These are phyloP conservation scores for Exsudoporus floridanus DNA, from an alignment of 1,284 basidiomycete species.

Conservation along the genomic window DNA sequence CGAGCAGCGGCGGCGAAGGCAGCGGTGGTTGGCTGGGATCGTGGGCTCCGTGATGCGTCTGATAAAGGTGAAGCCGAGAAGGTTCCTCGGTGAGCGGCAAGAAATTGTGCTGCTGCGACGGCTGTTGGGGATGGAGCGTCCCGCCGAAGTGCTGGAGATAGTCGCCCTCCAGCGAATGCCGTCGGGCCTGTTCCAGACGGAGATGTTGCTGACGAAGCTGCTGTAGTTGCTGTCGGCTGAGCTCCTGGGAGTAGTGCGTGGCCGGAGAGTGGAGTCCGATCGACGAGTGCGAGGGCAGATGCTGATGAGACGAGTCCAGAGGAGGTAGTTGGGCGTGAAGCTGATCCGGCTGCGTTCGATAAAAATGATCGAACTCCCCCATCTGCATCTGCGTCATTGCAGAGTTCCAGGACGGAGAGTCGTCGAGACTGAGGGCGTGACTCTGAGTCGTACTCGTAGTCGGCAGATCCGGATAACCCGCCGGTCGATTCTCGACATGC, in stretches of 20 bases:
- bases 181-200: slow-evolving; percentile 29
- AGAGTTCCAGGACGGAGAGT: slow-evolving; percentile 82
- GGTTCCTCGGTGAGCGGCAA: slow-evolving; percentile 29
- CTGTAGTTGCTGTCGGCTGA: slow-evolving; percentile 43
- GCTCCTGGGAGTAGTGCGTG: slow-evolving; percentile 44
- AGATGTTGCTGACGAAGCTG: slow-evolving; percentile 38
- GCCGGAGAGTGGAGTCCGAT: slow-evolving; percentile 33
- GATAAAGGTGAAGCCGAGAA: slow-evolving; percentile 36
- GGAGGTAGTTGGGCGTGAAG: slow-evolving; percentile 48
- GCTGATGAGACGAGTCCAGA: slow-evolving; percentile 49
- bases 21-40: slow-evolving; percentile 25
- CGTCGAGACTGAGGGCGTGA: slow-evolving; percentile 73
- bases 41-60: slow-evolving; percentile 37
- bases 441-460: slow-evolving; percentile 63
- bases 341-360: slow-evolving; percentile 32
- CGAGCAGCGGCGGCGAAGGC: slow-evolving; percentile 36
- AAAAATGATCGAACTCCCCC: slow-evolving; percentile 40
- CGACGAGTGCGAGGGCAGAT: slow-evolving; percentile 49
- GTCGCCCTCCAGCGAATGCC: slow-evolving; percentile 34
- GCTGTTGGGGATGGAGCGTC: slow-evolving; percentile 30
- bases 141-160: slow-evolving; percentile 34
- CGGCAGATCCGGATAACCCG: slow-evolving; percentile 32
- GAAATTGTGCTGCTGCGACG: slow-evolving; percentile 22
- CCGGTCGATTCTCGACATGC: slow-evolving; percentile 36
- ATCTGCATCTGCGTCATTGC: slow-evolving; percentile 58